A percentile compares a stretch with the other conserved stretches of the same genome.
These are phyloP conservation scores for Hypsizygus ulmarius DNA, from an alignment of 1,284 basidiomycete species.

Conservation along the genomic window DNA sequence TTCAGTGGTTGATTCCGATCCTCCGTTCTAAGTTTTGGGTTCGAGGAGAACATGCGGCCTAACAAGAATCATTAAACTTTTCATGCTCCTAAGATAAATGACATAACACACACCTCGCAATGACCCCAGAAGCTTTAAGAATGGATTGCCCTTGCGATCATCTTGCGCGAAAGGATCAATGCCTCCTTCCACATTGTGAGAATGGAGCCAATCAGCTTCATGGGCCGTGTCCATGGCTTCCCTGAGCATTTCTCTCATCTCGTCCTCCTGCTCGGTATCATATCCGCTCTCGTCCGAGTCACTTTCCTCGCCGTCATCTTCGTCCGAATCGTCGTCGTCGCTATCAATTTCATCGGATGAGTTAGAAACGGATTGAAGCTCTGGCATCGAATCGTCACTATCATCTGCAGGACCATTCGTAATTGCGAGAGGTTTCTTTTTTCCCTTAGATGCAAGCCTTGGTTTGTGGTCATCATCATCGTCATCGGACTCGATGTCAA, in stretches of 20 bases:
- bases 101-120: conserved; percentile 51
- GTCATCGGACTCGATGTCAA: conserved; percentile 26
- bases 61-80: neutral
- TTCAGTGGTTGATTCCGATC: conserved; percentile 26
- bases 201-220: conserved; percentile 55
- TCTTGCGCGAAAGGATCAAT: conserved; percentile 40
- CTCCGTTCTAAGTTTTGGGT: conserved; percentile 48
- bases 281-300: conserved; percentile 47
- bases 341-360: conserved; percentile 41
- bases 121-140: conserved; percentile 68
- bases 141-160: conserved; percentile 65
- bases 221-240: conserved; percentile 70
- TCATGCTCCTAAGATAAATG: neutral
- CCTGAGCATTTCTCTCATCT: conserved; percentile 53
- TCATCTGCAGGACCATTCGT: conserved; percentile 40
- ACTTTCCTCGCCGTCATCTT: conserved; percentile 35
- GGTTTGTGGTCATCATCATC: conserved; percentile 32
- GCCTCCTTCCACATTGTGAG: conserved; percentile 38
- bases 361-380: conserved; percentile 59
- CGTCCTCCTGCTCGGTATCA: conserved; percentile 67
- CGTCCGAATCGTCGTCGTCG: conserved; percentile 38
- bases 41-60: conserved; percentile 73
- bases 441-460: conserved; percentile 27
- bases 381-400: conserved; percentile 58
- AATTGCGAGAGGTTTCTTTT: conserved; percentile 46